These are phyloP conservation scores for Rhododendron molle DNA, from an alignment of 148 eudicot genomes.

Conservation along the genomic window DNA sequence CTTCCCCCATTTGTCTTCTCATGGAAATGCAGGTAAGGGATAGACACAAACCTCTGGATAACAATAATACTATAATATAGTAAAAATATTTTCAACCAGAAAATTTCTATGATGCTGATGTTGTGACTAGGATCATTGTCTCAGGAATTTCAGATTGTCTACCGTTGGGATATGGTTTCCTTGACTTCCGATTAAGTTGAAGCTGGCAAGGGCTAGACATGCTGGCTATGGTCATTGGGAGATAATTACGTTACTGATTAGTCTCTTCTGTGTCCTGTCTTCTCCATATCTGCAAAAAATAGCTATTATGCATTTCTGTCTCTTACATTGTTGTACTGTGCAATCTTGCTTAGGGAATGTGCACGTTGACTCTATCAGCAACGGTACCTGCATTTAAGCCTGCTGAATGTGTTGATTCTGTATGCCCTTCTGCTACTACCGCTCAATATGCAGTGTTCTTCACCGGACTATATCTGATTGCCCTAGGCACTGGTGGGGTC, in stretches of 20 bases:
- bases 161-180: background rate
- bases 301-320: background rate
- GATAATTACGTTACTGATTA: background rate
- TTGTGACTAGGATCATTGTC: background rate
- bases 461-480: conserved; percentile 45
- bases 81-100: background rate
- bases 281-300: background rate
- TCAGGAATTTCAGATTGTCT: background rate
- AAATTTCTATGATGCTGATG: background rate
- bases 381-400: conserved; percentile 35
- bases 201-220: background rate
- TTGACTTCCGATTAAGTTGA: background rate
- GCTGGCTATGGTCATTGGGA: background rate
- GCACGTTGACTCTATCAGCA: conserved; percentile 45
- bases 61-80: too few relatives aligned
- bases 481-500: conserved; percentile 51
- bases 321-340: background rate
- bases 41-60: background rate
- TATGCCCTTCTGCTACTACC: conserved; percentile 45
- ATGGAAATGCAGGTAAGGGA: background rate
- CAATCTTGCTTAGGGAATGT: conserved; percentile 39
- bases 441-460: conserved; percentile 41
- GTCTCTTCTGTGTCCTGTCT: background rate
- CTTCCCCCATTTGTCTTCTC: background rate
- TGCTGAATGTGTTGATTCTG: conserved; percentile 38